Evolutionary conservation across 2,329 filamentous ascomycete species (phyloP).

Genomic region (Aspergillus sp.): DNA sequence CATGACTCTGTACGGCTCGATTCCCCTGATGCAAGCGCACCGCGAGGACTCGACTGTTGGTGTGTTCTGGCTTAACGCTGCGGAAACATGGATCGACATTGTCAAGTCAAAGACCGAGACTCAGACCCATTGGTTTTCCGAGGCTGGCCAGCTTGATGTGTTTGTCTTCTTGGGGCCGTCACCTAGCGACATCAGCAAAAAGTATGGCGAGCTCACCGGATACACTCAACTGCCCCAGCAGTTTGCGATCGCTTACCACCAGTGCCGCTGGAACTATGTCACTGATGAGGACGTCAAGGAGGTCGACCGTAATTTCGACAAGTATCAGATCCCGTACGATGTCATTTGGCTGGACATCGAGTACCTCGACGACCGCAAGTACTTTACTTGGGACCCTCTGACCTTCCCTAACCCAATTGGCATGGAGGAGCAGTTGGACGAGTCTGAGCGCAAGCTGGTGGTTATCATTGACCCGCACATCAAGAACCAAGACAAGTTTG

Average conservation of each 20-base stretch:
- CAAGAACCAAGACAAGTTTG: slow-evolving; percentile 84
- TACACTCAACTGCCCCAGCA: slow-evolving; percentile 89
- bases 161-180: slow-evolving; percentile 94
- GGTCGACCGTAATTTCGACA: slow-evolving; percentile 95
- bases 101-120: slow-evolving; percentile 81
- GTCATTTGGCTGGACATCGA: slow-evolving; percentile 99
- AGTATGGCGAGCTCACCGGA: slow-evolving; percentile 88
- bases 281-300: slow-evolving; percentile 97
- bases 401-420: slow-evolving; percentile 83
- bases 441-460: slow-evolving; percentile 85
- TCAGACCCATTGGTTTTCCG: slow-evolving; percentile 95
- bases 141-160: slow-evolving; percentile 84
- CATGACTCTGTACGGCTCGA: slow-evolving; percentile 97
- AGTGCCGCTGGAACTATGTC: slow-evolving; percentile 98
- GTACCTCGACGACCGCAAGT: slow-evolving; percentile 95
- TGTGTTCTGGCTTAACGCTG: slow-evolving; percentile 96
- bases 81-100: slow-evolving; percentile 97
- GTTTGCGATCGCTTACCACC: slow-evolving; percentile 91
- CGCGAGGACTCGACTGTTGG: slow-evolving; percentile 91
- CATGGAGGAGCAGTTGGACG: slow-evolving; percentile 87
- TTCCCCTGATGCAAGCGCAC: slow-evolving; percentile 97
- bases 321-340: slow-evolving; percentile 93
- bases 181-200: slow-evolving; percentile 77
- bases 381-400: slow-evolving; percentile 94
- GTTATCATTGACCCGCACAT: slow-evolving; percentile 97